Percentiles rank a stretch among this genome's conserved stretches.
Evolutionary conservation across 2,329 filamentous ascomycete species (phyloP).

Genomic region (Colletotrichum graminicola): DNA sequence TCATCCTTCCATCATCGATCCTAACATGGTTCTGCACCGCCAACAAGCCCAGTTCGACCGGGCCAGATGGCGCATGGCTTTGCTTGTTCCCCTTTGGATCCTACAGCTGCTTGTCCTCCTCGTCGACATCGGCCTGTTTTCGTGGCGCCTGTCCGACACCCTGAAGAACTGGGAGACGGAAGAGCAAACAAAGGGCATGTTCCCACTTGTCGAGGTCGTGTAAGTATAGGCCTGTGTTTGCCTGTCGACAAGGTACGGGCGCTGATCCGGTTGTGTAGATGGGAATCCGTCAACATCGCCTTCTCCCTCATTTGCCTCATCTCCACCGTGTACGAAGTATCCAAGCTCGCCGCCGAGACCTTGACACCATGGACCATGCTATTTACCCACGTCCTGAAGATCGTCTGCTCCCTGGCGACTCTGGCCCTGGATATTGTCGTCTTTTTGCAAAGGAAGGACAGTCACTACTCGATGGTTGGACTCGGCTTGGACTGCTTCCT

Average conservation of each 20-base stretch:
- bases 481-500: constrained; percentile 62
- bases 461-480: constrained; percentile 61
- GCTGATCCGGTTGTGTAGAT: constrained; percentile 53
- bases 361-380: constrained; percentile 68
- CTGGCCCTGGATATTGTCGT: constrained; percentile 65
- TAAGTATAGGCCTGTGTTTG: constrained; percentile 51
- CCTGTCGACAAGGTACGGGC: background rate
- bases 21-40: constrained; percentile 58
- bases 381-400: constrained; percentile 63
- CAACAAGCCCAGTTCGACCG: constrained; percentile 66
- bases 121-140: constrained; percentile 64
- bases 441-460: constrained; percentile 59
- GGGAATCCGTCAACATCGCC: constrained; percentile 65
- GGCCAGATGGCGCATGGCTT: constrained; percentile 62
- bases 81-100: constrained; percentile 65
- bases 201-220: constrained; percentile 63
- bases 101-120: constrained; percentile 61
- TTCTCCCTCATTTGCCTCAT: constrained; percentile 61
- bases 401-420: constrained; percentile 60
- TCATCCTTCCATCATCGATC: background rate
- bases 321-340: constrained; percentile 62
- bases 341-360: constrained; percentile 60
- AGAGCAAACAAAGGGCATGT: constrained; percentile 51
- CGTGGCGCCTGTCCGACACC: constrained; percentile 64
- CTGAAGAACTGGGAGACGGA: constrained; percentile 57